Percentiles rank a stretch among this genome's conserved stretches.
These are phyloP conservation scores for Aspergillus spinulosporus DNA, from an alignment of 2,329 filamentous ascomycete species.

Conservation along the genomic window DNA sequence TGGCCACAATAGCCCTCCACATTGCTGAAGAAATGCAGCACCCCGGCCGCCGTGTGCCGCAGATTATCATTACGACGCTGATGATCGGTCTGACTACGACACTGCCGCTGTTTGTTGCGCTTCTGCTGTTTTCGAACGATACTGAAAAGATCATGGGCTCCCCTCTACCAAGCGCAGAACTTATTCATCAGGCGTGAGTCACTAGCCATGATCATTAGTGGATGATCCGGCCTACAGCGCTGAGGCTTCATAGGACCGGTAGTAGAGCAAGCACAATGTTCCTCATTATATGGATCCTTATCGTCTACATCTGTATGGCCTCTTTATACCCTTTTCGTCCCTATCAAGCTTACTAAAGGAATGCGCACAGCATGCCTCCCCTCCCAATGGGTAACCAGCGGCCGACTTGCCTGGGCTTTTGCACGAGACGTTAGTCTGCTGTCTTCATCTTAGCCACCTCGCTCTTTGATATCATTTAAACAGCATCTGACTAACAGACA, in stretches of 20 bases:
- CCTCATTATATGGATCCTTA: constrained; percentile 20
- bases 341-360: not conserved
- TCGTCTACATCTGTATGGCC: constrained; percentile 14
- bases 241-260: not conserved
- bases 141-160: not conserved
- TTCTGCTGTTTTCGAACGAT: not conserved
- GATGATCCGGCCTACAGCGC: not conserved
- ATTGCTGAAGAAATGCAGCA: constrained; percentile 22
- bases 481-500: not conserved
- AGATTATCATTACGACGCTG: constrained; percentile 24
- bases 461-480: not conserved
- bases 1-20: not conserved
- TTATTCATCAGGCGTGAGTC: not conserved
- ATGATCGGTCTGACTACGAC: constrained; percentile 22
- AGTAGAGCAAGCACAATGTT: not conserved
- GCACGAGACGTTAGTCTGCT: constrained; percentile 1
- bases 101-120: not conserved
- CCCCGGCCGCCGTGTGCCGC: constrained; percentile 23
- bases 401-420: constrained; percentile 17
- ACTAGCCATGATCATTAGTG: not conserved
- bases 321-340: not conserved
- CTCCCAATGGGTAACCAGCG: constrained; percentile 11
- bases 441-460: not conserved
- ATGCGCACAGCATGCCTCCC: not conserved
- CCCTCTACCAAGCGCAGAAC: not conserved